Evolutionary conservation across 2,329 filamentous ascomycete genomes (phyloP).

Genomic region (Epichloe aotearoae): DNA sequence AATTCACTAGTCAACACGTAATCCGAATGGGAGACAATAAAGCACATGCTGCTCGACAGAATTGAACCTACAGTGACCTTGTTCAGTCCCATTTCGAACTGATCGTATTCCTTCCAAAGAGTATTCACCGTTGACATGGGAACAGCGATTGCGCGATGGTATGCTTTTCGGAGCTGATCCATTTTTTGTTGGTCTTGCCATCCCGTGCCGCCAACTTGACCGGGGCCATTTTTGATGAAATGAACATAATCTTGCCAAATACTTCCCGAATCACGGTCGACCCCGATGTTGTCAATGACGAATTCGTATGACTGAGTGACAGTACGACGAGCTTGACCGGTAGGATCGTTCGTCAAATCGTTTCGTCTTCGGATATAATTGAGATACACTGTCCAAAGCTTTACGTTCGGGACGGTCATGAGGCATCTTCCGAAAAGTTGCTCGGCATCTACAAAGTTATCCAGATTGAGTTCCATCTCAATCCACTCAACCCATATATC

Average conservation of each 20-base stretch:
- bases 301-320: constrained; percentile 86
- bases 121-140: constrained; percentile 73
- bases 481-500: constrained; percentile 85
- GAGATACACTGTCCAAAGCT: constrained; percentile 85
- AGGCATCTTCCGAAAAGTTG: constrained; percentile 72
- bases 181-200: constrained; percentile 99
- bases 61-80: constrained; percentile 63
- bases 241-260: constrained; percentile 94
- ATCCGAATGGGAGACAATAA: neutral
- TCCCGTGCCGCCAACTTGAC: constrained; percentile 66
- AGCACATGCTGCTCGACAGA: too few relatives aligned
- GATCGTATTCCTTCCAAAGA: constrained; percentile 95
- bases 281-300: constrained; percentile 76
- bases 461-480: constrained; percentile 76
- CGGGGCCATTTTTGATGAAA: constrained; percentile 80
- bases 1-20: neutral
- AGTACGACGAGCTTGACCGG: constrained; percentile 61
- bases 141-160: constrained; percentile 77
- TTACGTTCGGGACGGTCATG: constrained; percentile 65
- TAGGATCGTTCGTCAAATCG: constrained; percentile 65
- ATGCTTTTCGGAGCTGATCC: constrained; percentile 82
- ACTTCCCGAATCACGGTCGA: constrained; percentile 77
- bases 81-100: constrained; percentile 88
- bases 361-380: constrained; percentile 90
- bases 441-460: constrained; percentile 71